Conservation (phyloP, 1,284 basidiomycete species). For the Hortiboletus rubellus region DNA sequence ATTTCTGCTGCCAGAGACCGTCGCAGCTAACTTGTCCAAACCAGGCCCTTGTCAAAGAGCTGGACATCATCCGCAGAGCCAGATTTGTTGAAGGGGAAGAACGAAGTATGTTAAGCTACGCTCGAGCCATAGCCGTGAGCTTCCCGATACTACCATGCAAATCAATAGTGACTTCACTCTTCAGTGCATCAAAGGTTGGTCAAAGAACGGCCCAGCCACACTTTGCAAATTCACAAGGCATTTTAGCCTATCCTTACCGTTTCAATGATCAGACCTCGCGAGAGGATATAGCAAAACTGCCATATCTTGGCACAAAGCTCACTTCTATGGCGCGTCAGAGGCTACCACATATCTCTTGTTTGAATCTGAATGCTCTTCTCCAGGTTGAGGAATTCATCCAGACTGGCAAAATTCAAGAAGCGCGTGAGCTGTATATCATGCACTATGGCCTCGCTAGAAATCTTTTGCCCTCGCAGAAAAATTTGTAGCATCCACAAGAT, state of each 20-base stretch:
- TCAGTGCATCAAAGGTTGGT: constrained; percentile 64
- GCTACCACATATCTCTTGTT: not conserved
- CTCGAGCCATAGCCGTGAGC: constrained; percentile 63
- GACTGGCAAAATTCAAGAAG: constrained; percentile 57
- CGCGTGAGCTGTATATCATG: constrained; percentile 43
- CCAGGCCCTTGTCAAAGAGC: constrained; percentile 53
- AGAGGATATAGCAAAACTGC: constrained; percentile 53
- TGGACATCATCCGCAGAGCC: constrained; percentile 59
- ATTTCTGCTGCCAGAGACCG: constrained; percentile 59
- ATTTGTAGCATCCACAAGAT: constrained; percentile 51
- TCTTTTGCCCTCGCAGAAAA: constrained; percentile 40
- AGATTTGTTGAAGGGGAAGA: constrained; percentile 64
- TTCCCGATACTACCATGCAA: not conserved
- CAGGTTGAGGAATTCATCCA: constrained; percentile 65
- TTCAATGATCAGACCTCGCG: constrained; percentile 45
- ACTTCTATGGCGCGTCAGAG: constrained; percentile 49
- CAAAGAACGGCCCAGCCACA: not conserved
- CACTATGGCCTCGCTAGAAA: not conserved
- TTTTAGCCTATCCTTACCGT: constrained; percentile 60
- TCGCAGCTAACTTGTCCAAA: constrained; percentile 68
- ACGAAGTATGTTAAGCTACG: constrained; percentile 65
- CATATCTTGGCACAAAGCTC: constrained; percentile 63
- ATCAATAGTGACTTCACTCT: not conserved
- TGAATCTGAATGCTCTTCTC: not conserved
- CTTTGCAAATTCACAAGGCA: not conserved